Evolutionary conservation across 176 grass and related monocot genomes (phyloP).

Genomic region (Saccharum spontaneum): DNA sequence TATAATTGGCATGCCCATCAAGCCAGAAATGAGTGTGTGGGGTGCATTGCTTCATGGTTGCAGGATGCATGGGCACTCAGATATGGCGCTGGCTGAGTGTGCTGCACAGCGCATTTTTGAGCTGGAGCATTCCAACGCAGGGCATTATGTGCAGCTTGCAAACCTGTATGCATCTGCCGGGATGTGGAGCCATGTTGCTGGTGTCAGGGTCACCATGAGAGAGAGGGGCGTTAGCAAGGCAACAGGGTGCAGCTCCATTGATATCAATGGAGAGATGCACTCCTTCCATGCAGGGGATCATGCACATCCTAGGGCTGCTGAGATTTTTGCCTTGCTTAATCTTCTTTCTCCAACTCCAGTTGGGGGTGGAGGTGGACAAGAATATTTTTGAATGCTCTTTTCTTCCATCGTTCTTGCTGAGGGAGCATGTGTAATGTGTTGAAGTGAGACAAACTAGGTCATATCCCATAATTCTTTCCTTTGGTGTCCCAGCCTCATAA

Average conservation of each 20-base stretch:
- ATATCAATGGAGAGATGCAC: constrained; percentile 50
- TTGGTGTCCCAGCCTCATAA: constrained; percentile 14
- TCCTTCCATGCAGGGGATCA: constrained; percentile 43
- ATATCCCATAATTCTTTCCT: constrained; percentile 20
- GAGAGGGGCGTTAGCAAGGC: constrained; percentile 60
- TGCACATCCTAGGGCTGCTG: constrained; percentile 11
- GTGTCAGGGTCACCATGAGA: constrained; percentile 58
- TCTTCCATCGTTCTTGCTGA: background rate
- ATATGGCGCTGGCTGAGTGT: constrained; percentile 50
- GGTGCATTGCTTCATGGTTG: constrained; percentile 71
- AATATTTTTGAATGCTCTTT: constrained; percentile 6
- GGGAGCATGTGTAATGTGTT: background rate
- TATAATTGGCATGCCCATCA: constrained; percentile 59
- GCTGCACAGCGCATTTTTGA: constrained; percentile 61
- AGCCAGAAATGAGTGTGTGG: constrained; percentile 66
- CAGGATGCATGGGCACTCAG: constrained; percentile 52
- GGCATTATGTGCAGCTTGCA: constrained; percentile 81
- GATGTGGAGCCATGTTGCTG: constrained; percentile 74
- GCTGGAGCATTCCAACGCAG: constrained; percentile 54
- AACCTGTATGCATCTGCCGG: constrained; percentile 67
- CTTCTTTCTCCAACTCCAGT: constrained; percentile 39
- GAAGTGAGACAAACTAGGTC: background rate
- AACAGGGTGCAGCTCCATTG: constrained; percentile 53
- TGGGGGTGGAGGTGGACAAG: background rate
- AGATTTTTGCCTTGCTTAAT: constrained; percentile 36